Evolutionary conservation across 352 stramenopile species (phyloP).

Genomic region (Phytophthora agathidicida): DNA sequence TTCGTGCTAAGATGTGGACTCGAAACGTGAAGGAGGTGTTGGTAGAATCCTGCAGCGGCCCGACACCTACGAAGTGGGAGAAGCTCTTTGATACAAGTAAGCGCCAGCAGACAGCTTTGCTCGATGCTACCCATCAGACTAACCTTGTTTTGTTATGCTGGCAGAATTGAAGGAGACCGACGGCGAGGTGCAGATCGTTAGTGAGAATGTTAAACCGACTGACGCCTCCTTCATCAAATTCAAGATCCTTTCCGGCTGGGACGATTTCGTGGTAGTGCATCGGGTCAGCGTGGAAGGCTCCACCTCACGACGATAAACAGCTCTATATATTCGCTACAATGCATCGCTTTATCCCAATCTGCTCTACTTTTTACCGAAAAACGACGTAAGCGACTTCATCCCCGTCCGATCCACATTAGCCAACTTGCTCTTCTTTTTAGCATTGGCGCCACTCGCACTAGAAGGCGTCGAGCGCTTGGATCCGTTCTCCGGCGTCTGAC

Average conservation of each 20-base stretch:
- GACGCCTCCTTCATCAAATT: constrained; percentile 87
- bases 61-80: constrained; percentile 81
- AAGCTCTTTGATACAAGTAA: constrained; percentile 78
- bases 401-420: constrained; percentile 74
- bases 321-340: constrained; percentile 33
- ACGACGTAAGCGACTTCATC: constrained; percentile 88
- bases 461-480: constrained; percentile 49
- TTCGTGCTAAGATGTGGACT: constrained; percentile 82
- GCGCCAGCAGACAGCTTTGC: too few species aligned
- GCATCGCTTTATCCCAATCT: constrained; percentile 5
- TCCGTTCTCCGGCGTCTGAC: constrained; percentile 26
- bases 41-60: constrained; percentile 71
- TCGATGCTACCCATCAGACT: background rate
- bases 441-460: constrained; percentile 42
- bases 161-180: constrained; percentile 81
- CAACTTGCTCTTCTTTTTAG: constrained; percentile 86
- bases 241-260: constrained; percentile 84
- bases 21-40: constrained; percentile 75
- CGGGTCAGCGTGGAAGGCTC: constrained; percentile 84
- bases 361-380: constrained; percentile 79
- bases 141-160: background rate
- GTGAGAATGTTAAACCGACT: constrained; percentile 68
- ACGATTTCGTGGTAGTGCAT: constrained; percentile 79
- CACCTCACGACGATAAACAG: constrained; percentile 38
- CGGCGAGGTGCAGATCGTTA: constrained; percentile 84